A percentile compares a stretch with the other conserved stretches of the same genome.
These are phyloP conservation scores for Pseudonitzschia delicatissima DNA, from an alignment of 108 stramenopile genomes.

Conservation along the genomic window DNA sequence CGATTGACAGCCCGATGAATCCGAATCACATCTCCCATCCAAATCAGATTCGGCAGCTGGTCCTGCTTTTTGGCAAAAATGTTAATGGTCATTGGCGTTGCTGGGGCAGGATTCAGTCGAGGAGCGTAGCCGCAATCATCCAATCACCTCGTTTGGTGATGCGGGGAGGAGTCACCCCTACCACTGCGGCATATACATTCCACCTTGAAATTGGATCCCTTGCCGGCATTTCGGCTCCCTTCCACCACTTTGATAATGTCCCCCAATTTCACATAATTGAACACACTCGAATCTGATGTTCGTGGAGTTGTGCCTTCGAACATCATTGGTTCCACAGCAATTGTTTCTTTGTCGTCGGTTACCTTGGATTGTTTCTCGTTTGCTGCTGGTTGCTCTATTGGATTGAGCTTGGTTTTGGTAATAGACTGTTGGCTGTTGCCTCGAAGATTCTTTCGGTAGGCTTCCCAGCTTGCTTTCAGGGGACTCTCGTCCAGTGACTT, in stretches of 20 bases:
- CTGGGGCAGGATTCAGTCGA: conserved; percentile 67
- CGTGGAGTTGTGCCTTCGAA: conserved; percentile 17
- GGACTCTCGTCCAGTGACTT: not conserved
- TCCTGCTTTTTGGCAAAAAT: conserved; percentile 54
- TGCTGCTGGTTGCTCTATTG: too few species aligned
- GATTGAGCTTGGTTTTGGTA: too few species aligned
- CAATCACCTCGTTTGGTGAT: conserved; percentile 59
- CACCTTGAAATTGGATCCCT: conserved; percentile 20
- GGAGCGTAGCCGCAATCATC: conserved; percentile 57
- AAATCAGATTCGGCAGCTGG: conserved; percentile 46
- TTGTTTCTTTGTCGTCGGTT: not conserved
- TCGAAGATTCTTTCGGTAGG: not conserved
- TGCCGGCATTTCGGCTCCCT: not conserved
- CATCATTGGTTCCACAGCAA: conserved; percentile 4
- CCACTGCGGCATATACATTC: conserved; percentile 57
- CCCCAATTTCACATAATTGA: conserved; percentile 8
- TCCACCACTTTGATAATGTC: conserved; percentile 7
- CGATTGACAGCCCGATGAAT: conserved; percentile 33
- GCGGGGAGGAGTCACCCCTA: conserved; percentile 53
- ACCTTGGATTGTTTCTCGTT: not conserved
- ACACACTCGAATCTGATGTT: not conserved
- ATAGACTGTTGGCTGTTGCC: conserved; percentile 1
- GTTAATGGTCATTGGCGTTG: conserved; percentile 37
- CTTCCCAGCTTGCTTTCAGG: conserved; percentile 5
- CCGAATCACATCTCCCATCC: conserved; percentile 69